These are phyloP conservation scores for Pleurotus djamor DNA, from an alignment of 768 basidiomycete species.

Conservation along the genomic window DNA sequence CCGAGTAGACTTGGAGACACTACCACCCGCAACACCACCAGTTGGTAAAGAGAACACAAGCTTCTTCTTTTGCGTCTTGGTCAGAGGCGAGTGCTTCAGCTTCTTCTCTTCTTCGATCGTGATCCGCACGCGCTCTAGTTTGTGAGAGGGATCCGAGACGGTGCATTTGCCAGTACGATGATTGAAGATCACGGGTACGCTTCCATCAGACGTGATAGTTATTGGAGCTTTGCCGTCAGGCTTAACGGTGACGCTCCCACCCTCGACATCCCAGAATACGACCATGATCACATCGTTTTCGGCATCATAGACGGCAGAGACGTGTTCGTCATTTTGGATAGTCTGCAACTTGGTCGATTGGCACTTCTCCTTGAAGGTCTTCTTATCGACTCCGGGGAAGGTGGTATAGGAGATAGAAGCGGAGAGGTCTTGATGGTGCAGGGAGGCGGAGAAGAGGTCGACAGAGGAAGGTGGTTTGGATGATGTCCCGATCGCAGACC, in stretches of 20 bases:
- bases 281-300: slow-evolving; percentile 37
- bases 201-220: slow-evolving; percentile 34
- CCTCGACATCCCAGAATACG: slow-evolving; percentile 53
- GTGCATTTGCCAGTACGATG: slow-evolving; percentile 40
- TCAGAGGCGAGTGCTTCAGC: not conserved
- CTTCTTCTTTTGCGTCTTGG: not conserved
- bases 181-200: slow-evolving; percentile 42
- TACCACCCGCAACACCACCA: not conserved
- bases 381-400: slow-evolving; percentile 48
- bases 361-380: slow-evolving; percentile 38
- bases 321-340: slow-evolving; percentile 41
- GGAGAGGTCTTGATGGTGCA: slow-evolving; percentile 36
- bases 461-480: slow-evolving; percentile 51
- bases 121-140: slow-evolving; percentile 31
- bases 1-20: not conserved
- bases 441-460: slow-evolving; percentile 64
- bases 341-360: slow-evolving; percentile 25
- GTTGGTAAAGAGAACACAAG: not conserved
- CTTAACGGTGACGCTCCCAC: slow-evolving; percentile 39
- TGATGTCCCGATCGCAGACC: slow-evolving; percentile 66
- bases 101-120: slow-evolving; percentile 25
- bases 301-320: slow-evolving; percentile 52
- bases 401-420: slow-evolving; percentile 48
- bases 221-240: slow-evolving; percentile 18
- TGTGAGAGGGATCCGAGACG: slow-evolving; percentile 68